Evolutionary conservation across 148 eudicot genomes (phyloP).

Genomic region (Fagopyrum homotropicum): DNA sequence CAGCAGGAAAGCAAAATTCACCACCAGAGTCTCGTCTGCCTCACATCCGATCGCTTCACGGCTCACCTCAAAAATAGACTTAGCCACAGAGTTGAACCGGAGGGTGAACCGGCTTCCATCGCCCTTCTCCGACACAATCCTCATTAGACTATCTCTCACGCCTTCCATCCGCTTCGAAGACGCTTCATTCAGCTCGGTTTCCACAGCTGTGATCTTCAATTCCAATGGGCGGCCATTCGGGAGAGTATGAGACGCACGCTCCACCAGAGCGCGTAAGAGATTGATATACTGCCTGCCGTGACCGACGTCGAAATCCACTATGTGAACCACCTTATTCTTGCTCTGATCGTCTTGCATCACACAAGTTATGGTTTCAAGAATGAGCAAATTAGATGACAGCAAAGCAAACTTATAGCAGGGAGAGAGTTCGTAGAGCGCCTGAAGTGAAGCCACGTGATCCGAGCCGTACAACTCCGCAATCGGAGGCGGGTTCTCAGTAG

Average conservation of each 20-base stretch:
- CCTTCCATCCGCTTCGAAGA: conserved; percentile 21
- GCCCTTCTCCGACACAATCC: conserved; percentile 32
- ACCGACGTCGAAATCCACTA: conserved; percentile 71
- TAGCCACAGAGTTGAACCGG: conserved; percentile 24
- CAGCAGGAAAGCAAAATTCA: conserved; percentile 58
- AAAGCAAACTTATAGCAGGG: conserved; percentile 71
- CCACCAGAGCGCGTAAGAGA: conserved; percentile 50
- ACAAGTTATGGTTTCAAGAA: conserved; percentile 44
- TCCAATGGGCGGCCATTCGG: conserved; percentile 1
- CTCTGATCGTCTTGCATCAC: conserved; percentile 17
- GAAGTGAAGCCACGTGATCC: conserved; percentile 41
- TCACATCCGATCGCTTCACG: conserved; percentile 41
- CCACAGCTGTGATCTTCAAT: conserved; percentile 52
- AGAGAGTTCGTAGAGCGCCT: conserved; percentile 46
- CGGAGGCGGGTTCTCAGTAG: conserved; percentile 26
- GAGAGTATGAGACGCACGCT: conserved; percentile 14
- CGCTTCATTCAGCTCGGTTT: conserved; percentile 27
- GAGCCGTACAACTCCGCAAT: conserved; percentile 28
- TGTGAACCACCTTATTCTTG: conserved; percentile 23
- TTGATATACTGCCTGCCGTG: conserved; percentile 57
- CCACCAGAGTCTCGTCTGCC: conserved; percentile 49
- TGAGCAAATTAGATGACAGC: conserved; percentile 60
- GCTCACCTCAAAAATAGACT: conserved; percentile 34
- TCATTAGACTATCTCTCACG: conserved; percentile 32
- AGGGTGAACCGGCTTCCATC: conserved; percentile 41